Evolutionary conservation across 2,329 filamentous ascomycete genomes (phyloP).

Genomic region (Dactylellina parvicollis): DNA sequence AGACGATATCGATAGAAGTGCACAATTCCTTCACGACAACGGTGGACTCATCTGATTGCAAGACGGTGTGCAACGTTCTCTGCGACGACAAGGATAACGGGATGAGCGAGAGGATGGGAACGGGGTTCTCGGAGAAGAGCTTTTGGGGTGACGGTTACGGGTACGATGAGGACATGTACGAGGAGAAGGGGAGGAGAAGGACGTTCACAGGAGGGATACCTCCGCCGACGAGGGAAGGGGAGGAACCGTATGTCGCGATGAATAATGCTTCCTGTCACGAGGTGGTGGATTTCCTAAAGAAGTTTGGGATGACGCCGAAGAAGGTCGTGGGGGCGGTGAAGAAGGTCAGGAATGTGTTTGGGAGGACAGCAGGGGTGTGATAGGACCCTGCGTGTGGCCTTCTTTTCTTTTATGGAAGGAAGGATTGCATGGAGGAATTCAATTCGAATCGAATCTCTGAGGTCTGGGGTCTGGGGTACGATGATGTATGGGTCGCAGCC

Average conservation of each 20-base stretch:
- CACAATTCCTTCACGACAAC: slow-evolving; percentile 7
- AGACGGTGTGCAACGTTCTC: slow-evolving; percentile 16
- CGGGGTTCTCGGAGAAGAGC: slow-evolving; percentile 18
- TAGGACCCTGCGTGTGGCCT: background rate
- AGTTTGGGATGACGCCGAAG: slow-evolving; percentile 42
- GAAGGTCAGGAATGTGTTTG: slow-evolving; percentile 43
- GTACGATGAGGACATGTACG: background rate
- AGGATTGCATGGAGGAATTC: background rate
- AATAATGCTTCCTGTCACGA: slow-evolving; percentile 6
- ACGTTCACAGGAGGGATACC: background rate
- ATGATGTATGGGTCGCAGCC: no score
- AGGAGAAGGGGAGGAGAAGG: slow-evolving; percentile 17
- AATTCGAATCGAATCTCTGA: no score
- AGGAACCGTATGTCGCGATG: background rate
- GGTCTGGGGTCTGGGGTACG: no score
- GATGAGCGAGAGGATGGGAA: slow-evolving; percentile 5
- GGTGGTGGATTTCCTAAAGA: slow-evolving; percentile 31
- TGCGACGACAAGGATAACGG: background rate
- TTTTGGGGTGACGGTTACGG: slow-evolving; percentile 2
- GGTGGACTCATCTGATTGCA: slow-evolving; percentile 24
- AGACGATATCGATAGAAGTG: slow-evolving; percentile 32
- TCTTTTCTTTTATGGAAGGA: background rate
- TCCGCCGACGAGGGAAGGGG: background rate
- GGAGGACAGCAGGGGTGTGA: slow-evolving; percentile 1
- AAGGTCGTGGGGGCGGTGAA: slow-evolving; percentile 36